Percentiles rank a stretch among this genome's conserved stretches.
Conservation (phyloP, 2,329 filamentous ascomycete genomes). For the Alternaria longipes region DNA sequence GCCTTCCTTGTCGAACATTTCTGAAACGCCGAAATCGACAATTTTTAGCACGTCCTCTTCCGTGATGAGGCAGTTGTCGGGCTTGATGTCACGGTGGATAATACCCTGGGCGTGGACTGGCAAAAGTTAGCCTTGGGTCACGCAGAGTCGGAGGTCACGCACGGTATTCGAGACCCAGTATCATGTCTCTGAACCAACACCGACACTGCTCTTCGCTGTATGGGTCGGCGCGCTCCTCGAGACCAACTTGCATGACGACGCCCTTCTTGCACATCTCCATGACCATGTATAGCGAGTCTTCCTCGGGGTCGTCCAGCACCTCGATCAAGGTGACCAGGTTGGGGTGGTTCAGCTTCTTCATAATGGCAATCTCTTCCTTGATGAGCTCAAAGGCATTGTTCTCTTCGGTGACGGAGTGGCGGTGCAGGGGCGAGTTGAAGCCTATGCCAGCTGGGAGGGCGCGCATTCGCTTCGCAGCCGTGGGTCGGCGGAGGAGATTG, state of each 20-base stretch:
- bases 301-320: slow-evolving; percentile 92
- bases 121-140: slow-evolving; percentile 27
- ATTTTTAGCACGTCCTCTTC: slow-evolving; percentile 94
- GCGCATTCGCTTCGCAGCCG: slow-evolving; percentile 61
- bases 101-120: slow-evolving; percentile 92
- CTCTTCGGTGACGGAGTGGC: slow-evolving; percentile 65
- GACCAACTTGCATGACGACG: slow-evolving; percentile 92
- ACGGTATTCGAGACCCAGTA: slow-evolving; percentile 93
- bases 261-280: slow-evolving; percentile 99
- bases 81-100: slow-evolving; percentile 96
- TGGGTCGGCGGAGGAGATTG: slow-evolving; percentile 77
- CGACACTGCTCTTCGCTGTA: slow-evolving; percentile 85
- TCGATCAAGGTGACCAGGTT: slow-evolving; percentile 95
- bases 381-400: slow-evolving; percentile 86
- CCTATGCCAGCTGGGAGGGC: slow-evolving; percentile 63
- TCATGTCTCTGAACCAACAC: slow-evolving; percentile 93
- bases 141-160: slow-evolving; percentile 50
- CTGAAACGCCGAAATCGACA: slow-evolving; percentile 98
- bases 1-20: slow-evolving; percentile 92
- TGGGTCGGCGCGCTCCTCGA: slow-evolving; percentile 83
- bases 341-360: slow-evolving; percentile 96
- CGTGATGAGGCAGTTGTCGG: slow-evolving; percentile 91
- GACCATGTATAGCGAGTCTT: slow-evolving; percentile 98
- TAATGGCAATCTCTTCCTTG: slow-evolving; percentile 95
- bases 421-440: slow-evolving; percentile 71